A percentile compares a stretch with the other conserved stretches of the same genome.
Evolutionary conservation across 2,329 filamentous ascomycete genomes (phyloP).

Genomic region (Pyrenochaeta sp.): DNA sequence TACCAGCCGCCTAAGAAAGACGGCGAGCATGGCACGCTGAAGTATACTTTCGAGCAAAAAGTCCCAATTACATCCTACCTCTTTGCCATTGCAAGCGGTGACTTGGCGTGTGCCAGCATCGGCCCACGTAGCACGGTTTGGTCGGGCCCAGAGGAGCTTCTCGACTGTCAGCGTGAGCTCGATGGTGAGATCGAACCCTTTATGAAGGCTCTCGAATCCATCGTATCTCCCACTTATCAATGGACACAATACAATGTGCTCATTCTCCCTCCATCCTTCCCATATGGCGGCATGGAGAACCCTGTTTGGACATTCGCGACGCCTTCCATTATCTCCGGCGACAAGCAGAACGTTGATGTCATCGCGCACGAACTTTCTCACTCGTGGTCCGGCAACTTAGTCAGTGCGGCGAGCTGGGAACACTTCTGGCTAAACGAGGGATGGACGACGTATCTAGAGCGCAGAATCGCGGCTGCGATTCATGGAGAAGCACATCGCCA

Average conservation of each 20-base stretch:
- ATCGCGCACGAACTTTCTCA: slow-evolving; percentile 85
- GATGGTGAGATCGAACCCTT: slow-evolving; percentile 92
- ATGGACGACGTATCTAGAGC: slow-evolving; percentile 95
- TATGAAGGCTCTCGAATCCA: slow-evolving; percentile 81
- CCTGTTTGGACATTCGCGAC: slow-evolving; percentile 95
- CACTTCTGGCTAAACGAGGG: slow-evolving; percentile 79
- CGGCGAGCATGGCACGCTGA: slow-evolving; percentile 62
- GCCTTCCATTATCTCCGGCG: slow-evolving; percentile 89
- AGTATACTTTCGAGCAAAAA: slow-evolving; percentile 88
- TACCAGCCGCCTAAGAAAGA: slow-evolving; percentile 59
- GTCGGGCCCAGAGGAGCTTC: slow-evolving; percentile 86
- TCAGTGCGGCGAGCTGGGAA: slow-evolving; percentile 81
- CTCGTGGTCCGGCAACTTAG: slow-evolving; percentile 89
- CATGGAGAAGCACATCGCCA: slow-evolving; percentile 88
- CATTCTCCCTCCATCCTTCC: slow-evolving; percentile 82
- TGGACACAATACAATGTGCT: slow-evolving; percentile 97
- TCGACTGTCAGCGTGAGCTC: slow-evolving; percentile 88
- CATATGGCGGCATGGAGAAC: slow-evolving; percentile 77
- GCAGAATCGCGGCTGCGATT: slow-evolving; percentile 77
- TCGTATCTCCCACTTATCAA: slow-evolving; percentile 80
- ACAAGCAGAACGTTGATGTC: slow-evolving; percentile 86
- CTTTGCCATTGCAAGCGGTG: slow-evolving; percentile 87
- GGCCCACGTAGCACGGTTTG: slow-evolving; percentile 86
- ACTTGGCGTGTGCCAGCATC: slow-evolving; percentile 85
- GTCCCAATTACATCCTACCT: slow-evolving; percentile 95